Conservation (phyloP, 1,284 basidiomycete genomes). For the Moesziomyces parantarcticus region DNA sequence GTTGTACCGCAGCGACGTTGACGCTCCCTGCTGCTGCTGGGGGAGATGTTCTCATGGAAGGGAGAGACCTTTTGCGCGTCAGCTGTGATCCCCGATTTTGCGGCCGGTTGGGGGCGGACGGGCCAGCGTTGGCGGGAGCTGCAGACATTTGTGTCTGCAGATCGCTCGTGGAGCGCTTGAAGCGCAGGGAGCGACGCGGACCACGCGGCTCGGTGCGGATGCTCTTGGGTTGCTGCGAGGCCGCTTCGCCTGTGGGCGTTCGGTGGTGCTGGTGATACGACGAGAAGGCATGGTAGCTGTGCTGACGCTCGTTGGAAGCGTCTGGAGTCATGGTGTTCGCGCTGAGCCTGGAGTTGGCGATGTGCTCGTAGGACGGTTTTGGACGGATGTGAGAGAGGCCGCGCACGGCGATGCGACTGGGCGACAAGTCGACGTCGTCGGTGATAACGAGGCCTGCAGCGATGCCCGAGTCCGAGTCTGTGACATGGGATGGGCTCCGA, state of each 20-base stretch:
- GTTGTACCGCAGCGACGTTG: background rate
- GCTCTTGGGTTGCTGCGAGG: background rate
- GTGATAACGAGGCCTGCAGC: constrained; percentile 56
- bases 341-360: background rate
- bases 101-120: constrained; percentile 11
- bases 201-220: constrained; percentile 22
- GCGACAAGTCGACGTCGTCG: constrained; percentile 57
- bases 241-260: background rate
- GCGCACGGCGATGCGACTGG: constrained; percentile 46
- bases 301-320: constrained; percentile 6
- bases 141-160: constrained; percentile 22
- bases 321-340: background rate
- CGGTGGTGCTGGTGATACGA: constrained; percentile 11
- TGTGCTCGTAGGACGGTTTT: constrained; percentile 1
- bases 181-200: constrained; percentile 26
- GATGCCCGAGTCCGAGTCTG: constrained; percentile 46
- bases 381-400: constrained; percentile 10
- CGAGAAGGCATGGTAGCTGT: constrained; percentile 18
- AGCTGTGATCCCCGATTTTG: constrained; percentile 28
- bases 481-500: constrained; percentile 1
- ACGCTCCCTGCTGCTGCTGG: constrained; percentile 9
- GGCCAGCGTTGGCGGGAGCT: background rate
- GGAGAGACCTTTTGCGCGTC: constrained; percentile 32
- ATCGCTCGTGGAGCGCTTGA: constrained; percentile 46
- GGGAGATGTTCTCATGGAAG: constrained; percentile 28